phyloP scores from a whole-genome alignment of 164 flowering plant species.

The Macadamia integrifolia region DNA sequence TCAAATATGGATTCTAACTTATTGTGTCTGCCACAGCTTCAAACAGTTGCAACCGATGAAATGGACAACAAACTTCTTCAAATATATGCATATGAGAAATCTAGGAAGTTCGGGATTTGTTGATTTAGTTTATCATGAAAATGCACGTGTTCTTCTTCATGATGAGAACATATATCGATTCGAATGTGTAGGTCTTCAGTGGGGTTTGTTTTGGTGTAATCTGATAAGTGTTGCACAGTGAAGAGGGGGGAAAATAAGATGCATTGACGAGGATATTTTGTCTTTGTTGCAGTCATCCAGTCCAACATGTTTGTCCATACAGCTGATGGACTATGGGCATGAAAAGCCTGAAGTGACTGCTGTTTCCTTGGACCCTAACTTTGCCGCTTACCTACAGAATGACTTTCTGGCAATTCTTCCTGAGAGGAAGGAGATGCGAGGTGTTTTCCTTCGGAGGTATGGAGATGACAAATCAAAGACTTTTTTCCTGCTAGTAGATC shows the following conservation, averaged over 20 bases:
- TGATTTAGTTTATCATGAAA: constrained; percentile 73
- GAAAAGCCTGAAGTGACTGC: constrained; percentile 81
- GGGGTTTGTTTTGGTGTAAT: constrained; percentile 2
- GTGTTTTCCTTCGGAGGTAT: constrained; percentile 71
- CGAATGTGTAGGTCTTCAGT: constrained; percentile 65
- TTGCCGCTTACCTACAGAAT: constrained; percentile 64
- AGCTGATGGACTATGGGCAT: constrained; percentile 74
- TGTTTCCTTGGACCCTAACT: constrained; percentile 73
- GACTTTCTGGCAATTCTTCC: constrained; percentile 60
- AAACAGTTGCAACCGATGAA: constrained; percentile 59
- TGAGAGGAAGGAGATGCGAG: constrained; percentile 45
- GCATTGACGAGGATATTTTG: neutral
- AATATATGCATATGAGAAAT: constrained; percentile 60
- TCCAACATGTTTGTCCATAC: constrained; percentile 65
- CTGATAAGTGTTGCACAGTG: neutral
- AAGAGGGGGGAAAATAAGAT: neutral
- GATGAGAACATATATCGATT: constrained; percentile 85
- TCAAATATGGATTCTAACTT: neutral
- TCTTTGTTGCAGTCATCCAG: constrained; percentile 46
- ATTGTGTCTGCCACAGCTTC: constrained; percentile 41
- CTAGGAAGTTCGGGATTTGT: constrained; percentile 41
- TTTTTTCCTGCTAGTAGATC: neutral
- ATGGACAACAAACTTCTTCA: constrained; percentile 71
- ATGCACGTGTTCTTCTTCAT: constrained; percentile 81
- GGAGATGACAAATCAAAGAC: neutral